Percentiles rank a stretch among this genome's conserved stretches.
Evolutionary conservation across 768 basidiomycete species (phyloP).

Genomic region (Kondoa subrosea): DNA sequence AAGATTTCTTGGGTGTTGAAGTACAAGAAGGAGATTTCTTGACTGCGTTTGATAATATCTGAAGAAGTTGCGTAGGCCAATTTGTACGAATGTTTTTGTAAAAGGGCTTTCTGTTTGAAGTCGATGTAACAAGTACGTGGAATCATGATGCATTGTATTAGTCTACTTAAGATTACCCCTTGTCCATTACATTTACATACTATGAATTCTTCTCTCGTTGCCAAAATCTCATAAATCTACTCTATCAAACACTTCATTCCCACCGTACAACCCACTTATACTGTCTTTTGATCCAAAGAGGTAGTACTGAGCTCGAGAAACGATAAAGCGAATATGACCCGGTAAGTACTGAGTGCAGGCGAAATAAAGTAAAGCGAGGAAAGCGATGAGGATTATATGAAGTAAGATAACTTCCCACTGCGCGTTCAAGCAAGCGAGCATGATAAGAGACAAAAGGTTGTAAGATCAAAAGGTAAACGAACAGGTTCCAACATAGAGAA

Average conservation of each 20-base stretch:
- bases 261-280: not conserved
- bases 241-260: no score
- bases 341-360: not conserved
- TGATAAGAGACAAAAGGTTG: not conserved
- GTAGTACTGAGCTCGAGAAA: not conserved
- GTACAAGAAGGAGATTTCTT: not conserved
- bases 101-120: no score
- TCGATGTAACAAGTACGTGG: no score
- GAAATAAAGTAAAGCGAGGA: not conserved
- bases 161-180: no score
- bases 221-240: no score
- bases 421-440: not conserved
- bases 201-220: no score
- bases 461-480: not conserved
- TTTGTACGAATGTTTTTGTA: no score
- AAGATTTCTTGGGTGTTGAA: not conserved
- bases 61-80: no score
- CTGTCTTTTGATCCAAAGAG: not conserved
- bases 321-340: not conserved
- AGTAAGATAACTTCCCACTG: not conserved
- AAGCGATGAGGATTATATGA: slow-evolving; percentile 1
- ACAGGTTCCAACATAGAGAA: not conserved
- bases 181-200: no score
- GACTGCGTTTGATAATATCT: not conserved
- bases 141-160: no score